phyloP scores from a whole-genome alignment of 305 asterid species.

The Fraxinus dipetala region DNA sequence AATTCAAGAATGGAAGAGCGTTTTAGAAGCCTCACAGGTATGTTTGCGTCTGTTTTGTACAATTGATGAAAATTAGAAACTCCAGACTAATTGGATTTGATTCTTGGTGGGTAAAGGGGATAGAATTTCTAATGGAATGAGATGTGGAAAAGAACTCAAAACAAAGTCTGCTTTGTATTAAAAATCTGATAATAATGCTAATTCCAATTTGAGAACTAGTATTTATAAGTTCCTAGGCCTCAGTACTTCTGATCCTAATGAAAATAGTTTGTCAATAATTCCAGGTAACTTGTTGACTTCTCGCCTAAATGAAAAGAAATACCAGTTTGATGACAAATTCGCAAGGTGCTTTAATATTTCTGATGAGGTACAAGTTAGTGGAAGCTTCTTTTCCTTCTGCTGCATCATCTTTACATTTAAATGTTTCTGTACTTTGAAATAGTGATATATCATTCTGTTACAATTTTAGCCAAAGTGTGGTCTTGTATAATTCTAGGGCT shows the following conservation, averaged over 20 bases:
- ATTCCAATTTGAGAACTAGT: background rate
- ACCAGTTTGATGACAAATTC: slow-evolving; percentile 68
- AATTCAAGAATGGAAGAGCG: slow-evolving; percentile 59
- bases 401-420: slow-evolving; percentile 6
- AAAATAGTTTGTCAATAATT: slow-evolving; percentile 25
- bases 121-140: background rate
- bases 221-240: background rate
- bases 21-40: slow-evolving; percentile 61
- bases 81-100: background rate
- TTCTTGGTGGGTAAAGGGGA: background rate
- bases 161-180: background rate
- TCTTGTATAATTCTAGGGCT: background rate
- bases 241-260: background rate
- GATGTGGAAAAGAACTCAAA: background rate
- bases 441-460: slow-evolving; percentile 9
- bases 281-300: slow-evolving; percentile 65
- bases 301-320: slow-evolving; percentile 63
- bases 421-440: slow-evolving; percentile 1
- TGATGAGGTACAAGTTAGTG: slow-evolving; percentile 52
- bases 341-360: slow-evolving; percentile 56
- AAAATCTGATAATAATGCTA: background rate
- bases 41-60: slow-evolving; percentile 5
- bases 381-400: slow-evolving; percentile 18
- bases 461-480: background rate
- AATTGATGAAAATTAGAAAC: background rate